Conservation (phyloP, 768 basidiomycete species). For the Naganishia antarctica region DNA sequence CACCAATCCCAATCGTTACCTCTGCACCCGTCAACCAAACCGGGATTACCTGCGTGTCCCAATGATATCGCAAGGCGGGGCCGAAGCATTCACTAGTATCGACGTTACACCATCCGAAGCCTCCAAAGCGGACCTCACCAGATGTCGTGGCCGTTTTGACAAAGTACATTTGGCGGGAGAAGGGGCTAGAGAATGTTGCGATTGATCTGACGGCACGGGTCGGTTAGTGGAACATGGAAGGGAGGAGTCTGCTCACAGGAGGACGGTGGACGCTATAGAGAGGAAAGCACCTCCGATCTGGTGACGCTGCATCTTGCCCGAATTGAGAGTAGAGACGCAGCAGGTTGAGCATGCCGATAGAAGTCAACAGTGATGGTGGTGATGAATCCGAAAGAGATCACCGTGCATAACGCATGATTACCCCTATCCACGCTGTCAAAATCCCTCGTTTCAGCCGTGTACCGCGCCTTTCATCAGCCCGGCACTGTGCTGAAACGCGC, state of each 20-base stretch:
- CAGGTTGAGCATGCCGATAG: too few relatives aligned
- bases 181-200: conserved; percentile 42
- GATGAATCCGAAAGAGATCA: too few relatives aligned
- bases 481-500: too few relatives aligned
- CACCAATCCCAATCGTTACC: conserved; percentile 24
- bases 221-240: background rate
- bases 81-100: conserved; percentile 10
- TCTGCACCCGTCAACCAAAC: conserved; percentile 17
- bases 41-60: conserved; percentile 24
- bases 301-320: conserved; percentile 24
- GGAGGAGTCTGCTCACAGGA: conserved; percentile 21
- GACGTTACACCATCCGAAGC: conserved; percentile 33
- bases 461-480: too few relatives aligned
- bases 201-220: conserved; percentile 30
- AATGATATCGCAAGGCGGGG: conserved; percentile 14
- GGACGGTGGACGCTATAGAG: conserved; percentile 23
- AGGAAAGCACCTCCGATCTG: conserved; percentile 33
- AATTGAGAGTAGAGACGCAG: too few relatives aligned
- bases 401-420: too few relatives aligned
- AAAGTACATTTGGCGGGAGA: conserved; percentile 40
- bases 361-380: too few relatives aligned
- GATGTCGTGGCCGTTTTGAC: conserved; percentile 21
- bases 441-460: too few relatives aligned
- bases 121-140: conserved; percentile 29
- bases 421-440: too few relatives aligned